Evolutionary conservation across 2,329 filamentous ascomycete species (phyloP), one percentile per base, ranked within the genome.

Genomic region (Nigrograna mackinnonii): DNA sequence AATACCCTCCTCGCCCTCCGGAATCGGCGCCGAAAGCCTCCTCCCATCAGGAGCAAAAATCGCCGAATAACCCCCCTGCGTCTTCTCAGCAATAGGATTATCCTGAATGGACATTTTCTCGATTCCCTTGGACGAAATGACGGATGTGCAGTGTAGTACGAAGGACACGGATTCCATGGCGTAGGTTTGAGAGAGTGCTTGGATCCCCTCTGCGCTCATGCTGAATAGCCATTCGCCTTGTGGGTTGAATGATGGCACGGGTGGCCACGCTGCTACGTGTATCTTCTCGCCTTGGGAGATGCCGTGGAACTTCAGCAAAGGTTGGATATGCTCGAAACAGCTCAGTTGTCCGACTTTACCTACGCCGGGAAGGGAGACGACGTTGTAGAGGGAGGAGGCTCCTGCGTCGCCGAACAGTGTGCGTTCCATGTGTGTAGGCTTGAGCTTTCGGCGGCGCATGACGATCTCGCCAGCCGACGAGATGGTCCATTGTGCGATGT

Each of bases 81-180:
- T 60, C 3, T 51, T 49, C 5, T 57, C 54, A 58, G 78, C 75
- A 0, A 77, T 44, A 0, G 71, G 50, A 0, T 72, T 71, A 0
- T 66, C 66, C 6, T 66, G 52, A 0, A 74, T 78, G 6, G 63
- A 58, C 58, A 80, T 70, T 2, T 44, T 39, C 3, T 74, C 54
- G 11, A 79, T 69, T 1, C 73, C 79, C 12, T 67, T 55, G 5
- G 74, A 50, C 0, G 67, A 70, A 37, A 79, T 66, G 3, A 83
- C 68, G 0, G 72, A 60, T 0, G 78, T 79, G 35, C 66, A 65
- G 48, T 80, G 78, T 3, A 83, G 69, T 1, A 84, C 80, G 45
- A 77, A 84, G 0, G 76, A 61, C 6, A 70, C 68, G 2, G 76
- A 73, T 54, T 85, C 82, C 6, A 84, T 74, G 1, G 81, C 80